phyloP scores from a whole-genome alignment of 2,329 filamentous ascomycete genomes.

The Xylariaceae sp. region DNA sequence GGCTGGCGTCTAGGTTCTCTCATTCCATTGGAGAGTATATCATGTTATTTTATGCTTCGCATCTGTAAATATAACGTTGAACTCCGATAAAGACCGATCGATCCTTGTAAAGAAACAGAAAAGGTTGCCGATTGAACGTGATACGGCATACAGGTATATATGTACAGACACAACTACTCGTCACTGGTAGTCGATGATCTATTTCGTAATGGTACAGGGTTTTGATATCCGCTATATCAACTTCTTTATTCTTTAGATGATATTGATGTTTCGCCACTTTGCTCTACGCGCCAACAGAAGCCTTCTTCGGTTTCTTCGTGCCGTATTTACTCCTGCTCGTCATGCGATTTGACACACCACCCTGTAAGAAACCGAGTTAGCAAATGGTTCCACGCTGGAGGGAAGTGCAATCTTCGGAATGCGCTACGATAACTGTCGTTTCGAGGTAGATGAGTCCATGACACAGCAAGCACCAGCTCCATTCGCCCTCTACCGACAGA shows the following conservation, averaged over 20 bases:
- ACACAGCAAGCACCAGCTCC: background rate
- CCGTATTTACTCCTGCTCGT: constrained; percentile 93
- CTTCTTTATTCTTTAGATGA: background rate
- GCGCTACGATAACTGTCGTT: background rate
- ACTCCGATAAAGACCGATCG: background rate
- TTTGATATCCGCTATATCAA: background rate
- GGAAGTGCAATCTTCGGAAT: background rate
- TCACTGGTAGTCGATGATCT: background rate
- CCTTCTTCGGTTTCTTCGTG: constrained; percentile 96
- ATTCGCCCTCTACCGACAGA: too few relatives aligned
- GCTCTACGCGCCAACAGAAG: constrained; percentile 44
- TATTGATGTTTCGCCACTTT: background rate
- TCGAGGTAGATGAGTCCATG: too few relatives aligned
- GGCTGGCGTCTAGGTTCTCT: too few relatives aligned
- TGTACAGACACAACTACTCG: constrained; percentile 14
- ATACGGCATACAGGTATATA: constrained; percentile 12
- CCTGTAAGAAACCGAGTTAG: constrained; percentile 48
- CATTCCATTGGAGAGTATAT: too few relatives aligned
- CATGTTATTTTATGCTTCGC: too few relatives aligned
- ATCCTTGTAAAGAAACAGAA: background rate
- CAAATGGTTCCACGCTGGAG: constrained; percentile 21
- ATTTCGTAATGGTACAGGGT: background rate
- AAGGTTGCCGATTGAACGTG: constrained; percentile 13
- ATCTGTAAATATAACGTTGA: constrained; percentile 19
- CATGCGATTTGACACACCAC: constrained; percentile 80